Evolutionary conservation across 208 protist species (phyloP), one percentile per base, ranked within the genome.

Genomic region (Spongospora subterranea): DNA sequence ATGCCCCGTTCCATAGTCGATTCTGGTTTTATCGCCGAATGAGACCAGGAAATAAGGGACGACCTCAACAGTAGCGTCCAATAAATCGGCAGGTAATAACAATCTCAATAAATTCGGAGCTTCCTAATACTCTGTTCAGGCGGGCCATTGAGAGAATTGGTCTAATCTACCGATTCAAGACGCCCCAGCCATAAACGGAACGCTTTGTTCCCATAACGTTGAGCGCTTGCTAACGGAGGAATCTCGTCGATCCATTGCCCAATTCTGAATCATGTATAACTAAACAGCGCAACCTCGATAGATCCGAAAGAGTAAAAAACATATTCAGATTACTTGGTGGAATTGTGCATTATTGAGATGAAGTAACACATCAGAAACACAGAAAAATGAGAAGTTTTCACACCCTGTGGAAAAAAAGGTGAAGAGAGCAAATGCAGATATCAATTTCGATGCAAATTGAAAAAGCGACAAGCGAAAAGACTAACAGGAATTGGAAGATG

Each of bases 1-100:
- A 92, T 99, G 98, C 38, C 98, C 98, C 1, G 97, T 99, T 82
- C 98, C 98, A 93, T 99, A 99, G 94, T 99, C 98, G 13, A 99
- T 97, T 54, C 98, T 95, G 0, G 94, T 96, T 29, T 91, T 54
- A 93, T 99, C 98, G 0, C 98, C 98, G 82, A 99, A 99, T 45
- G 94, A 90, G 77, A 97, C 96, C 60, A 93, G 91, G 17, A 98
- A 89, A 93, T 99, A 99, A 20, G 92, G 92, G 0, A 90, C 92
- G n/a, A 99, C 46, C 94, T 98, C 97, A 11, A 29, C 50, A 17
- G 38, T 71, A 0, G 89, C 91, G 13, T 60, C 17, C 1, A 32
- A 71, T 71, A 54, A n/a, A 1, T 6, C 0, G 0, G 6, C 32
- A 46, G 24, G 39, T 24, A 90, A 35, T 32, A 90, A 24, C 0